phyloP scores from a whole-genome alignment of 1,139 yeast species.

The Starmera stellimalicola region DNA sequence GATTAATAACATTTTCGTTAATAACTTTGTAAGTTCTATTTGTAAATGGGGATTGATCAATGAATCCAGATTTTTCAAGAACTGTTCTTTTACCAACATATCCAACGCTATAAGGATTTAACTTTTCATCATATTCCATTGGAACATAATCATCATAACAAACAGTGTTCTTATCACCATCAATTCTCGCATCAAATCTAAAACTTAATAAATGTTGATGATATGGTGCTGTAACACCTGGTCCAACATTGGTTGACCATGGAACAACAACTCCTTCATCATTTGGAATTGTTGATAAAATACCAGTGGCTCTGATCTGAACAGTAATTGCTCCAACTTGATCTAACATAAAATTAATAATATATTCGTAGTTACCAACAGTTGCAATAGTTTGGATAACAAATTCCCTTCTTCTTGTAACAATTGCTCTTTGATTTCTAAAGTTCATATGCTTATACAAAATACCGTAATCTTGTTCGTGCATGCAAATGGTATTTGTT shows the following conservation, averaged over 20 bases:
- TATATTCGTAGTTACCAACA: conserved; percentile 85
- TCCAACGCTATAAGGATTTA: conserved; percentile 71
- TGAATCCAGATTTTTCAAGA: conserved; percentile 63
- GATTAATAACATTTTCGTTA: conserved; percentile 72
- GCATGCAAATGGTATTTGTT: conserved; percentile 79
- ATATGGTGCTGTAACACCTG: conserved; percentile 80
- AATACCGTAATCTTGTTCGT: conserved; percentile 81
- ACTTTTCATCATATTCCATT: conserved; percentile 44
- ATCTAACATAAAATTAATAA: conserved; percentile 66
- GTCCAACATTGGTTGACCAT: conserved; percentile 82
- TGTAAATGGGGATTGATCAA: conserved; percentile 70
- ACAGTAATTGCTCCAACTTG: conserved; percentile 79
- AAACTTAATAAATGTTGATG: conserved; percentile 82
- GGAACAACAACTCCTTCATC: conserved; percentile 67
- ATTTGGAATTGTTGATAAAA: conserved; percentile 73
- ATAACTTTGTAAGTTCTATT: conserved; percentile 73
- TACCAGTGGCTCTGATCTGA: conserved; percentile 86
- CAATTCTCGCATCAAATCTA: conserved; percentile 82
- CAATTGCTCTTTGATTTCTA: conserved; percentile 64
- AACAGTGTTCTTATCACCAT: conserved; percentile 75
- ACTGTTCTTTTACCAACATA: conserved; percentile 54
- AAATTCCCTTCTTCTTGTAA: conserved; percentile 80
- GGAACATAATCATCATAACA: conserved; percentile 66
- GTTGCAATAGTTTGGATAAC: conserved; percentile 83
- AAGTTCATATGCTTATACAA: conserved; percentile 79